phyloP scores from a whole-genome alignment of 2,329 filamentous ascomycete genomes.

The Talaromyces marneffei region DNA sequence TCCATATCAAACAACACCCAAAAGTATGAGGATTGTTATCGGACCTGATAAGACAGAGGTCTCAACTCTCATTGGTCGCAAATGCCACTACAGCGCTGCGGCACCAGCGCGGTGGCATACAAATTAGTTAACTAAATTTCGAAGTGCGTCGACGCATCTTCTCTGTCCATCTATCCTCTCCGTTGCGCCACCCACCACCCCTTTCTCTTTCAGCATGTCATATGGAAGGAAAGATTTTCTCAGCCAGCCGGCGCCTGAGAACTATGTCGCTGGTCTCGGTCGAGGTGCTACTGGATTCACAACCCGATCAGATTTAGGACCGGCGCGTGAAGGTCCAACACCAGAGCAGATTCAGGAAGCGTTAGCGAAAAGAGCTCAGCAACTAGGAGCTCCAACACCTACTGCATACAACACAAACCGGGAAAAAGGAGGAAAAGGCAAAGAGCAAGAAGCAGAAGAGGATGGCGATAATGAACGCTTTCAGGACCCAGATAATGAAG shows the following conservation, averaged over 20 bases:
- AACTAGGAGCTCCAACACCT: conserved; percentile 66
- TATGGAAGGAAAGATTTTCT: conserved; percentile 73
- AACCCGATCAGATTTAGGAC: conserved; percentile 91
- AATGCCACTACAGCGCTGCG: background rate
- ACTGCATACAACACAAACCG: conserved; percentile 68
- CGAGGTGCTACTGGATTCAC: conserved; percentile 98
- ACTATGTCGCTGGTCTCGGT: conserved; percentile 92
- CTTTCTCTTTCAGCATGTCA: conserved; percentile 44
- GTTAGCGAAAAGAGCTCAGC: conserved; percentile 84
- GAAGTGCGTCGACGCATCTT: background rate
- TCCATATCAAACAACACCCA: background rate
- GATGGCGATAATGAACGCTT: conserved; percentile 76
- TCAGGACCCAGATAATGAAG: conserved; percentile 95
- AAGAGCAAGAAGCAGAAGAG: conserved; percentile 66
- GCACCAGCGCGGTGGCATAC: background rate
- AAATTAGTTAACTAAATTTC: background rate
- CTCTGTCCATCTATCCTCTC: background rate
- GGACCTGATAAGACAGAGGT: conserved; percentile 9
- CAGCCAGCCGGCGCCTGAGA: conserved; percentile 76
- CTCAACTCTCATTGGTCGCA: background rate
- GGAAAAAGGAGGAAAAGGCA: conserved; percentile 57
- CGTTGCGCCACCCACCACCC: background rate
- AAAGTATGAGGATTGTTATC: background rate
- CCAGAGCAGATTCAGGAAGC: conserved; percentile 98
- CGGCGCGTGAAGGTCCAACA: conserved; percentile 87